A percentile compares a stretch with the other conserved stretches of the same genome.
phyloP scores from a whole-genome alignment of 208 protist species.

The Crithidia bombi region DNA sequence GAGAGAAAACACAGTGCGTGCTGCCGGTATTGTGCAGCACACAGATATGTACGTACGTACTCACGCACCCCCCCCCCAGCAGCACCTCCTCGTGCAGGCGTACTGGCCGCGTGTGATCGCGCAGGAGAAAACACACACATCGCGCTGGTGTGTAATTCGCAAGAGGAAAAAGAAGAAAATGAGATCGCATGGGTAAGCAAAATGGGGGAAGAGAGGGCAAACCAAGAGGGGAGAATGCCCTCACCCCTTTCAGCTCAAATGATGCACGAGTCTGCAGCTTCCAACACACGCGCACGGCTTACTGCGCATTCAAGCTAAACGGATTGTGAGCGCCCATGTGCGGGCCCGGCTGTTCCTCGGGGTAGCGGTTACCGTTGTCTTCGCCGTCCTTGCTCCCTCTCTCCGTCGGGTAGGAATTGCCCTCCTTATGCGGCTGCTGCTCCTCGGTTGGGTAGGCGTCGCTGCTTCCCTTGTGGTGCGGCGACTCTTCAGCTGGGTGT shows the following conservation, averaged over 20 bases:
- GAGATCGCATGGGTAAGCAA: not conserved
- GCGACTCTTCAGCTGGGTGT: not conserved
- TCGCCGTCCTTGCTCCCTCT: not conserved
- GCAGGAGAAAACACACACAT: too few species aligned
- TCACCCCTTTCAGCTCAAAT: too few species aligned
- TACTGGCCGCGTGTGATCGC: too few species aligned
- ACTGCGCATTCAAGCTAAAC: constrained; percentile 11
- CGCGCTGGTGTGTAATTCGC: not conserved
- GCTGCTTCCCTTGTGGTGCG: not conserved
- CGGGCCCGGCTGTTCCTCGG: constrained; percentile 5
- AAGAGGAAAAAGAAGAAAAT: not conserved
- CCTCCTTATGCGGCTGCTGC: not conserved
- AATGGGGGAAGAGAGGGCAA: not conserved
- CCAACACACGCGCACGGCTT: not conserved
- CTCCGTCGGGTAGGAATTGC: not conserved
- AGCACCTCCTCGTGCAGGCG: too few species aligned
- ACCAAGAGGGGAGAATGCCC: constrained; percentile 13
- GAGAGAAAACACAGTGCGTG: constrained; percentile 14
- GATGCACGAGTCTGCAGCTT: too few species aligned
- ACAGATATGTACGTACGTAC: not conserved
- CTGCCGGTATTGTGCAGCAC: constrained; percentile 13
- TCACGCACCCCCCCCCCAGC: not conserved
- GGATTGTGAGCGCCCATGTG: constrained; percentile 16
- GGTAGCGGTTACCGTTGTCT: constrained; percentile 7
- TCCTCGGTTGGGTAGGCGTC: constrained; percentile 5